A percentile compares a stretch with the other conserved stretches of the same genome.
Conservation (phyloP, 768 basidiomycete genomes). For the Ramaria rubella region DNA sequence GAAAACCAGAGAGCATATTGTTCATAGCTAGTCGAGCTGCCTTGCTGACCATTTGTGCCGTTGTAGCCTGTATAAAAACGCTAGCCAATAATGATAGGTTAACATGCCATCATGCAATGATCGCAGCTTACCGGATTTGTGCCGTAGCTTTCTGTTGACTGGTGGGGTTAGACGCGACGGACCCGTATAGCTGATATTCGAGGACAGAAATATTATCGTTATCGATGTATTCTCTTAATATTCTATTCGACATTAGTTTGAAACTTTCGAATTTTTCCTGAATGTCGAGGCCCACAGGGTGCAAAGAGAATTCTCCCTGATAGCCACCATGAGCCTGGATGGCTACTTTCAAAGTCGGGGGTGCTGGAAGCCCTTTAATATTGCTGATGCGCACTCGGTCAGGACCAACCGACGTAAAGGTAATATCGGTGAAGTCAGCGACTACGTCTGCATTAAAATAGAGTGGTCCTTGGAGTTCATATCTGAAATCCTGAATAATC, state of each 20-base stretch:
- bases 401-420: not conserved
- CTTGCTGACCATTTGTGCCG: not conserved
- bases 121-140: slow-evolving; percentile 1
- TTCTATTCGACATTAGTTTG: not conserved
- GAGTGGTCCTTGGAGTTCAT: slow-evolving; percentile 5
- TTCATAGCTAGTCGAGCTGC: not conserved
- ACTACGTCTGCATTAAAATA: slow-evolving; percentile 7
- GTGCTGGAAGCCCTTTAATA: slow-evolving; percentile 1
- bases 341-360: not conserved
- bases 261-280: slow-evolving; percentile 4
- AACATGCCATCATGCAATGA: not conserved
- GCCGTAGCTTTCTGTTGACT: slow-evolving; percentile 1
- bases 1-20: slow-evolving; percentile 3
- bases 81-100: not conserved
- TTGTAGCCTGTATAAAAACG: slow-evolving; percentile 1
- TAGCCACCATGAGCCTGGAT: not conserved
- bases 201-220: not conserved
- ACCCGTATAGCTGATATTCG: slow-evolving; percentile 7
- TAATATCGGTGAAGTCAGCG: slow-evolving; percentile 4
- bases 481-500: not conserved
- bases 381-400: not conserved
- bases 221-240: not conserved
- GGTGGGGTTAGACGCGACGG: not conserved
- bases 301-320: slow-evolving; percentile 1
- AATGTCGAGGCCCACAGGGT: slow-evolving; percentile 4